A percentile compares a stretch with the other conserved stretches of the same genome.
phyloP scores from a whole-genome alignment of 192 early-diverging fungal genomes.

The Coemansia sp. region DNA sequence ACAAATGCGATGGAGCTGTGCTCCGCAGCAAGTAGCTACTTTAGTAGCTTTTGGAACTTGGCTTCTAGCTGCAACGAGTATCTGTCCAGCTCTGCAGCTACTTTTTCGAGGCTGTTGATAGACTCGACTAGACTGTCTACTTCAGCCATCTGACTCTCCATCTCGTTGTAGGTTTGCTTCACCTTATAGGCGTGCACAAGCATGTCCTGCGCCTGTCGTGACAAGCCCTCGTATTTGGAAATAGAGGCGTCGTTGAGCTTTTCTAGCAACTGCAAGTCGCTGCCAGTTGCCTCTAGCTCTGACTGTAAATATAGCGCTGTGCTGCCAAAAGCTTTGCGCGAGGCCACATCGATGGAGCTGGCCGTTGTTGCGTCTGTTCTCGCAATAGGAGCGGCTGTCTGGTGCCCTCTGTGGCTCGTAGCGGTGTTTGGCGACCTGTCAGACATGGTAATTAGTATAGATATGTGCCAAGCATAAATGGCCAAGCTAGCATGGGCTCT shows the following conservation, averaged over 20 bases:
- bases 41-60: slow-evolving; percentile 43
- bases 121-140: slow-evolving; percentile 35
- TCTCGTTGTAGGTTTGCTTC: slow-evolving; percentile 51
- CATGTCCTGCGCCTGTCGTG: slow-evolving; percentile 54
- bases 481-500: not conserved
- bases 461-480: not conserved
- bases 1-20: not conserved
- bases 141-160: slow-evolving; percentile 42
- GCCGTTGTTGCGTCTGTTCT: not conserved
- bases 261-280: slow-evolving; percentile 36
- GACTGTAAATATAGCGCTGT: slow-evolving; percentile 42
- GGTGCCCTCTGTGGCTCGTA: not conserved
- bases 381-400: not conserved
- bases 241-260: slow-evolving; percentile 52
- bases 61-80: slow-evolving; percentile 43
- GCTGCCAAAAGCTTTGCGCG: slow-evolving; percentile 42
- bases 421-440: not conserved
- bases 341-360: slow-evolving; percentile 18
- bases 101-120: slow-evolving; percentile 35
- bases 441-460: not conserved
- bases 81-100: slow-evolving; percentile 40
- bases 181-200: slow-evolving; percentile 51
- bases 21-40: slow-evolving; percentile 10
- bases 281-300: slow-evolving; percentile 42
- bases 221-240: slow-evolving; percentile 46